phyloP scores from a whole-genome alignment of 495 filamentous ascomycete species.

The Podospora tetraspora region DNA sequence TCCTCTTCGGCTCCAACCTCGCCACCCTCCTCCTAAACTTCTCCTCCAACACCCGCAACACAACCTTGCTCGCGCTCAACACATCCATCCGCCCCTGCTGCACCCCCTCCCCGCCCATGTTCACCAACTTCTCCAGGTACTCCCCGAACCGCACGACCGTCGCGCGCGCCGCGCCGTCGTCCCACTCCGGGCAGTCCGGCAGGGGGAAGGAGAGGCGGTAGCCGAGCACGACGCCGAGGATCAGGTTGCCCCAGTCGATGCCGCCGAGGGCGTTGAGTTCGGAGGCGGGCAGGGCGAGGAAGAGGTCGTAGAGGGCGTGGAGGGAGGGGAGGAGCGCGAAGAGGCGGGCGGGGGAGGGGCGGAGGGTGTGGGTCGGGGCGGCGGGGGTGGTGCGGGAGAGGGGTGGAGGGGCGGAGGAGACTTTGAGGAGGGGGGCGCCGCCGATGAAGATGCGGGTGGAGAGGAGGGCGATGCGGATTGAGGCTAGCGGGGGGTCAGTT shows the following conservation, averaged over 20 bases:
- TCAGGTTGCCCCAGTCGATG: constrained; percentile 32
- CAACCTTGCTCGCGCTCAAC: constrained; percentile 34
- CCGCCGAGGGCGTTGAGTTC: constrained; percentile 30
- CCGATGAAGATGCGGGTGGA: constrained; percentile 35
- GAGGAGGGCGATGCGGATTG: constrained; percentile 29
- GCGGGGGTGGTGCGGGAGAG: constrained; percentile 2
- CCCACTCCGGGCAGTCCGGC: constrained; percentile 33
- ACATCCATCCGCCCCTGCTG: constrained; percentile 25
- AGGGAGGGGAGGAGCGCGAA: constrained; percentile 16
- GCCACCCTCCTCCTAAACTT: constrained; percentile 37
- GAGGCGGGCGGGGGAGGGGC: constrained; percentile 17
- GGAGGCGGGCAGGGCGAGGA: constrained; percentile 17
- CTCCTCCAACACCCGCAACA: constrained; percentile 33
- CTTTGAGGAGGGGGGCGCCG: constrained; percentile 33
- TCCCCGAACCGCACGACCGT: constrained; percentile 27
- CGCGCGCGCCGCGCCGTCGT: constrained; percentile 28
- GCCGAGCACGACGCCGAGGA: constrained; percentile 35
- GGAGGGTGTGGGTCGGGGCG: constrained; percentile 3
- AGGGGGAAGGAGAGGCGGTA: constrained; percentile 40
- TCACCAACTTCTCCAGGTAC: constrained; percentile 29
- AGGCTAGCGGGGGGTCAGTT: constrained; percentile 16
- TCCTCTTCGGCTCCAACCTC: constrained; percentile 23
- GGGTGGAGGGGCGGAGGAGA: constrained; percentile 6
- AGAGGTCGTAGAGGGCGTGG: constrained; percentile 28
- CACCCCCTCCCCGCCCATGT: constrained; percentile 4